These are phyloP conservation scores for Penicillium psychrosexuale DNA, from an alignment of 2,329 filamentous ascomycete species.

Conservation along the genomic window DNA sequence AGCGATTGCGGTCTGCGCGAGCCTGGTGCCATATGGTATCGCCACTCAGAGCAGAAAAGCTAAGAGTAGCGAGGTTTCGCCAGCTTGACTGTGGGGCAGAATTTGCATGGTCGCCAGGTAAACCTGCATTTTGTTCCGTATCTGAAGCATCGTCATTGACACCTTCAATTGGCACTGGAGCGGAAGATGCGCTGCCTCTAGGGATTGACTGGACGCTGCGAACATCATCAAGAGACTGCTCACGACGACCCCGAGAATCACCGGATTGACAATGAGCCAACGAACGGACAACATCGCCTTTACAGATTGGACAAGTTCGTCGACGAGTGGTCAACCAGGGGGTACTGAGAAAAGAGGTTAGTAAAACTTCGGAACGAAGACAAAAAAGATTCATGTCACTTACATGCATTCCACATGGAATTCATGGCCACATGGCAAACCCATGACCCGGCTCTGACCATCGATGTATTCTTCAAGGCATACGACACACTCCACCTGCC, in stretches of 20 bases:
- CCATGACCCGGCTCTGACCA: conserved; percentile 93
- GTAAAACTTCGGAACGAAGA: conserved; percentile 12
- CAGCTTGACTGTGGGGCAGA: conserved; percentile 40
- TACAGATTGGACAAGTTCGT: conserved; percentile 97
- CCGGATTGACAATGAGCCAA: conserved; percentile 48
- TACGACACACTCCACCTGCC: conserved; percentile 86
- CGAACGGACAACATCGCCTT: conserved; percentile 81
- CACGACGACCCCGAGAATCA: conserved; percentile 30
- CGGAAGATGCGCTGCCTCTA: conserved; percentile 49
- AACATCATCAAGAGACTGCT: conserved; percentile 42
- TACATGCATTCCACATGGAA: conserved; percentile 99
- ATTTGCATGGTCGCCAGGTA: conserved; percentile 32
- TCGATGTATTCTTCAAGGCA: conserved; percentile 96
- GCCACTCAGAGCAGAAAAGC: conserved; percentile 46
- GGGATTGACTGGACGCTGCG: conserved; percentile 47
- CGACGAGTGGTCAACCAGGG: conserved; percentile 94
- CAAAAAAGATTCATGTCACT: conserved; percentile 46
- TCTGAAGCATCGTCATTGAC: conserved; percentile 40
- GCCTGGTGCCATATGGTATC: conserved; percentile 47
- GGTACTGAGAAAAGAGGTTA: conserved; percentile 57
- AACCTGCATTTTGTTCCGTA: conserved; percentile 42
- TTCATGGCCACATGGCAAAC: conserved; percentile 92
- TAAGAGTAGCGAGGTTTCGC: conserved; percentile 45
- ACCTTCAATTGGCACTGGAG: conserved; percentile 48
- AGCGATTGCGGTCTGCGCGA: conserved; percentile 40